Base-by-base conservation (phyloP, 106 monocot genomes). In the Alisma plantagoaquatica region DNA sequence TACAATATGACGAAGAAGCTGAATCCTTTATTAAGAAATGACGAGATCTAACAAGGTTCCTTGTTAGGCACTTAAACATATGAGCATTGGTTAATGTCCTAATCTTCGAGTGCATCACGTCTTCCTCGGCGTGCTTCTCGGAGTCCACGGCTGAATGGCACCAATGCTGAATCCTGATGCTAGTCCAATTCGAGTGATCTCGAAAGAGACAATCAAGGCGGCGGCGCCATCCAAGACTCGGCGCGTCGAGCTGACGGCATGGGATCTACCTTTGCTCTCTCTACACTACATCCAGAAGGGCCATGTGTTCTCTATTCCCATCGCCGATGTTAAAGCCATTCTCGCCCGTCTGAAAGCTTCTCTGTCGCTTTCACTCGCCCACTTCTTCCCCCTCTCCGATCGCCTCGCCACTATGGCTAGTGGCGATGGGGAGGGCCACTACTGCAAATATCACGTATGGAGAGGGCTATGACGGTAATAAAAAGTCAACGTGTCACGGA, bases 231-330 rank as follows among this genome's bases (percentile, higher is more conserved):
- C 45, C 4, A 6, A 6, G 6, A 6, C 35, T 38, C 35, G 35
- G 4, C 44, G 31, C 8, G 53, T 42, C 45, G 59, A 69, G 25
- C 54, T 85, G 3, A 56, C 63, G 1, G 43, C 64, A 27, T 76
- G 79, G 79, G 84, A 79, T 19, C 38, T 72, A 24, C 3, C 75
- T 33, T 23, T 68, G 63, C 56, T 84, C 64, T 61, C 51, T 26
- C 5, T 38, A 5, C 21, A 69, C 27, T 70, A 84, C 84, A 79
- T 76, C 53, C 68, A 84, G 35, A 72, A 65, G 31, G 84, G 84
- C 29, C 79, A 69, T 16, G 68, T 84, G 26, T 84, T 72, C 64
- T 16, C 67, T 31, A 57, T 23, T 22, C 54, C 25, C 50, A 72
- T 69, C 24, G 23, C 47, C 27, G 33, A 33, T 50, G 6, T 38